phyloP scores from a whole-genome alignment of 208 protist species.

The Angomonas ambiguus region DNA sequence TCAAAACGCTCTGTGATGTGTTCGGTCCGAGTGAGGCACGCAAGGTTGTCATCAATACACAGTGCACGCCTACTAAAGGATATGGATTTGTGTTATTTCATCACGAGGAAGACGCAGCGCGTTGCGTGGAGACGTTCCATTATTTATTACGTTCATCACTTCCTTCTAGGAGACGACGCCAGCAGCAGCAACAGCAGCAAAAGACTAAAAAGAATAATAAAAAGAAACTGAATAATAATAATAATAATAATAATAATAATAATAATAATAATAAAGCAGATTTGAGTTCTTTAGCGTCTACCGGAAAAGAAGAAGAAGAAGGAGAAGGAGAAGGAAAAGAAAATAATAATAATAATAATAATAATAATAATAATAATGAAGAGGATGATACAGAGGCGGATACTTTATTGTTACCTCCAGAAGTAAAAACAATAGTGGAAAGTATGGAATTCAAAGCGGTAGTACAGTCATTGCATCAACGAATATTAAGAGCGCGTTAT shows the following conservation, averaged over 20 bases:
- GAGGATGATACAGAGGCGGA: not conserved
- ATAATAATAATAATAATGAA: slow-evolving; percentile 2
- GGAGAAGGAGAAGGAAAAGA: too few relatives aligned
- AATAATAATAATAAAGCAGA: not conserved
- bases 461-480: too few relatives aligned
- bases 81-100: slow-evolving; percentile 76
- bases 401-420: not conserved
- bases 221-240: not conserved
- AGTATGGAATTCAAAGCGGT: too few relatives aligned
- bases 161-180: too few relatives aligned
- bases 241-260: slow-evolving; percentile 1
- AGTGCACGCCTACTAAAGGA: slow-evolving; percentile 36
- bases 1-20: slow-evolving; percentile 50
- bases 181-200: too few relatives aligned
- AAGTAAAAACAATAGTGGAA: too few relatives aligned
- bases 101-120: slow-evolving; percentile 33
- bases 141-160: too few relatives aligned
- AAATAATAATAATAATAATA: slow-evolving; percentile 6
- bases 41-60: slow-evolving; percentile 42
- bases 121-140: slow-evolving; percentile 44
- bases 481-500: too few relatives aligned
- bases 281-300: too few relatives aligned
- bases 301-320: too few relatives aligned
- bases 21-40: slow-evolving; percentile 61
- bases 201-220: not conserved